Evolutionary conservation across 306 rosid genomes (phyloP).

Genomic region (Styphnolobium japonicum): DNA sequence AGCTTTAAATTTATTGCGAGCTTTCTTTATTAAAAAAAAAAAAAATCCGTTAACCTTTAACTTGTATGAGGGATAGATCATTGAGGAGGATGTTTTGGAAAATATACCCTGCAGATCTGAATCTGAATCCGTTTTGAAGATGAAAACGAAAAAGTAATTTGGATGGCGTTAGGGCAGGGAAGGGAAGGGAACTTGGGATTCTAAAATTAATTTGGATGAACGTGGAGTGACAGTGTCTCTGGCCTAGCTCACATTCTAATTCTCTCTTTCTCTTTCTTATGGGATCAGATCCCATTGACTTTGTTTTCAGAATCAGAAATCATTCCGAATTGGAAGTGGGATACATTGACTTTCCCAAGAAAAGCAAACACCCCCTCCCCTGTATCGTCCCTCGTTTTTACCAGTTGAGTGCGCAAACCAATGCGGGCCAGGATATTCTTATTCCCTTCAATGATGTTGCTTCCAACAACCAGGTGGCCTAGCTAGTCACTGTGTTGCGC

Average conservation of each 20-base stretch:
- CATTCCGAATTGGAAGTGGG: not conserved
- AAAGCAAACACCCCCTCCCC: conserved; percentile 17
- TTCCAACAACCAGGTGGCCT: too few relatives aligned
- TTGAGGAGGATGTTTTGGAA: not conserved
- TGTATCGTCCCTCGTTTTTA: not conserved
- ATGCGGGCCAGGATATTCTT: conserved; percentile 10
- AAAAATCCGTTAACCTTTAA: too few relatives aligned
- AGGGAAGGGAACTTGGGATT: not conserved
- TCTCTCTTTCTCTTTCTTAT: not conserved
- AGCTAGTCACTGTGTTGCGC: too few relatives aligned
- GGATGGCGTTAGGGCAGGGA: not conserved
- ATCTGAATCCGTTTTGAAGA: not conserved
- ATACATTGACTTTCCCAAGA: conserved; percentile 35
- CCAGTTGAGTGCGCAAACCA: conserved; percentile 17
- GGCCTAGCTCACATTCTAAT: not conserved
- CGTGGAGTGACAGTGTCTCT: not conserved
- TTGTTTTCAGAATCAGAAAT: conserved; percentile 2
- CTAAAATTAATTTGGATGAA: conserved; percentile 4
- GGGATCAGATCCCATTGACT: conserved; percentile 7
- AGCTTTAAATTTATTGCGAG: too few relatives aligned
- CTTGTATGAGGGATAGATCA: not conserved
- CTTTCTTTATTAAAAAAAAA: too few relatives aligned
- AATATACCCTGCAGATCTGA: not conserved
- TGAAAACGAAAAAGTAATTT: not conserved
- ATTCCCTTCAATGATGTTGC: not conserved